Evolutionary conservation across 768 basidiomycete species (phyloP).

Genomic region (Megacollybia marginata): DNA sequence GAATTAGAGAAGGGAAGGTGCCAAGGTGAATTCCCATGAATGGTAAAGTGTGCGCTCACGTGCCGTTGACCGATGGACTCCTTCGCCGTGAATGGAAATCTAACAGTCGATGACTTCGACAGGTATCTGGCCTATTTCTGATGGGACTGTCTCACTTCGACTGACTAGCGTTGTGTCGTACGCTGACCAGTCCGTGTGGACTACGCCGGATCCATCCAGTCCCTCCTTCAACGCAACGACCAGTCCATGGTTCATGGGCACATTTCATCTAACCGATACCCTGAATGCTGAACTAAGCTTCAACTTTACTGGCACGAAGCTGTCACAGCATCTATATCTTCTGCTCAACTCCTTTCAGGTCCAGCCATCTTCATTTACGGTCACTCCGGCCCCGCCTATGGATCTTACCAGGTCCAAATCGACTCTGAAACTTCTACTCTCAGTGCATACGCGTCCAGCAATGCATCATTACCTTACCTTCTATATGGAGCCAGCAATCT

Average conservation of each 20-base stretch:
- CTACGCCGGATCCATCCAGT: constrained; percentile 40
- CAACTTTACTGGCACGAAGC: constrained; percentile 33
- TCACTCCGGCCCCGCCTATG: constrained; percentile 31
- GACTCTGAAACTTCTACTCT: constrained; percentile 20
- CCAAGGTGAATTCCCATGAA: no score
- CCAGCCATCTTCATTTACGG: constrained; percentile 38
- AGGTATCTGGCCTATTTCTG: constrained; percentile 3
- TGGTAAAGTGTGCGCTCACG: no score
- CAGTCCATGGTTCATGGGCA: constrained; percentile 35
- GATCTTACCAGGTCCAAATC: constrained; percentile 33
- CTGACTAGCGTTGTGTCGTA: constrained; percentile 25
- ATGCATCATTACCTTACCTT: constrained; percentile 23
- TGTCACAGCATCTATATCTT: neutral
- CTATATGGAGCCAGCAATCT: constrained; percentile 27
- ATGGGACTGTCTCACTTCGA: neutral
- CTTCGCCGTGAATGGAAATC: constrained; percentile 33
- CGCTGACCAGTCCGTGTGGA: constrained; percentile 30
- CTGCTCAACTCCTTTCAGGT: constrained; percentile 15
- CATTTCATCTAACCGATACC: constrained; percentile 33
- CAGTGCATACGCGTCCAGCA: constrained; percentile 25
- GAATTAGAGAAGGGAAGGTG: no score
- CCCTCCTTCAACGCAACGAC: constrained; percentile 23
- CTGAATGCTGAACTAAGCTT: constrained; percentile 28
- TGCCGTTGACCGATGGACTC: no score
- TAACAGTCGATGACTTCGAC: constrained; percentile 44